phyloP scores from a whole-genome alignment of 768 basidiomycete species.

The Amylocystis lapponica region DNA sequence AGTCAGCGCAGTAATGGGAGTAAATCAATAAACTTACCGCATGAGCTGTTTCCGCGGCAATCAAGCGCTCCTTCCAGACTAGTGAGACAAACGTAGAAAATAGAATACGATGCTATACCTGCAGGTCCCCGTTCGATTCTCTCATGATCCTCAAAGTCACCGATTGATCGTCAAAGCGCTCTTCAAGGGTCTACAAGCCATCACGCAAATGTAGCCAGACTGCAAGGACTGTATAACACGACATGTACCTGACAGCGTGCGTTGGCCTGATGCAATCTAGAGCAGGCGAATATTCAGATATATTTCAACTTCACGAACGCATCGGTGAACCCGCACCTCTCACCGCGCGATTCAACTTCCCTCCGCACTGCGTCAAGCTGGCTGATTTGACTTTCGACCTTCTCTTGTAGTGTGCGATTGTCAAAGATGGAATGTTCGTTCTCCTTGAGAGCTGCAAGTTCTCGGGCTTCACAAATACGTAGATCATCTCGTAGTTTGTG shows the following conservation, averaged over 20 bases:
- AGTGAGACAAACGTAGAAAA: not conserved
- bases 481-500: constrained; percentile 9
- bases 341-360: constrained; percentile 5
- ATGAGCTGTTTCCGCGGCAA: constrained; percentile 29
- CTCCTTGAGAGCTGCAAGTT: constrained; percentile 1
- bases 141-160: constrained; percentile 48
- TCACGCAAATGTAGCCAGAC: not conserved
- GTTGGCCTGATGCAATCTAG: constrained; percentile 12
- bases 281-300: not conserved
- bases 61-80: constrained; percentile 32
- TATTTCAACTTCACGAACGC: not conserved
- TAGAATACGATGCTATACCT: constrained; percentile 26
- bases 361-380: not conserved
- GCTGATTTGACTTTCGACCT: not conserved
- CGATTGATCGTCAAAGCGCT: constrained; percentile 54
- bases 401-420: not conserved
- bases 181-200: constrained; percentile 51
- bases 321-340: constrained; percentile 10
- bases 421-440: not conserved
- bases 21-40: constrained; percentile 29
- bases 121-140: constrained; percentile 48
- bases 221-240: no score
- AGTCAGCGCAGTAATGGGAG: not conserved
- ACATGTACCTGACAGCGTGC: constrained; percentile 12
- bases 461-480: constrained; percentile 5